phyloP scores from a whole-genome alignment of 129 eudicot genomes.

The Artemisia tridentata region DNA sequence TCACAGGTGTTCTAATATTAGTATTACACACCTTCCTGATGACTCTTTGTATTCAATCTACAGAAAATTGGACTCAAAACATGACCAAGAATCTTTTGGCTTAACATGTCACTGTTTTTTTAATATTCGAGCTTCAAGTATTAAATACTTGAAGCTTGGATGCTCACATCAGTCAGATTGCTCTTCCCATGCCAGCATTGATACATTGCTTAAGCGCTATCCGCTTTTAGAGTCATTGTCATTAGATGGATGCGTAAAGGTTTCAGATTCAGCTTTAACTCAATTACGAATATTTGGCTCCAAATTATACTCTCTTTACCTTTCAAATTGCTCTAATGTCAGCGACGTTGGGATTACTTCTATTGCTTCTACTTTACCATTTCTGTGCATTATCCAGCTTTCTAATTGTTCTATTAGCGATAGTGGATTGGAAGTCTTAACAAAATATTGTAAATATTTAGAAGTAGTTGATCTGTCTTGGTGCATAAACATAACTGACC shows the following conservation, averaged over 20 bases:
- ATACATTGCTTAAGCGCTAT: too few species aligned
- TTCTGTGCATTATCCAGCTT: slow-evolving; percentile 44
- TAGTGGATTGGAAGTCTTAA: slow-evolving; percentile 43
- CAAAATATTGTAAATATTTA: slow-evolving; percentile 46
- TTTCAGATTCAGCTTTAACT: too few species aligned
- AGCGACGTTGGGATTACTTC: slow-evolving; percentile 42
- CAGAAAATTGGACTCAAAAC: slow-evolving; percentile 1
- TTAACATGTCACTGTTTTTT: slow-evolving; percentile 70
- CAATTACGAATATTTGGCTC: too few species aligned
- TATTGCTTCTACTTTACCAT: slow-evolving; percentile 48
- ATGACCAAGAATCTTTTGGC: slow-evolving; percentile 65
- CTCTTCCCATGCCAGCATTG: too few species aligned
- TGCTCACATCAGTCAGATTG: too few species aligned
- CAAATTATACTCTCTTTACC: too few species aligned
- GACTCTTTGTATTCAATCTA: slow-evolving; percentile 52
- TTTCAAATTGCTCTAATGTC: background rate
- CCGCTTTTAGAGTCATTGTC: too few species aligned
- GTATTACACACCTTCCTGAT: slow-evolving; percentile 45
- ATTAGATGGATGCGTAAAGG: too few species aligned
- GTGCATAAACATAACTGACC: slow-evolving; percentile 45
- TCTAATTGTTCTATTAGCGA: slow-evolving; percentile 52
- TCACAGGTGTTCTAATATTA: too few species aligned
- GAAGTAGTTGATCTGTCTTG: slow-evolving; percentile 47
- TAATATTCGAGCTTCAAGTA: slow-evolving; percentile 48
- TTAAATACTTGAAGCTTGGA: background rate